Evolutionary conservation across 2,329 filamentous ascomycete genomes (phyloP).

Genomic region (Neocatenulostroma microsporum): DNA sequence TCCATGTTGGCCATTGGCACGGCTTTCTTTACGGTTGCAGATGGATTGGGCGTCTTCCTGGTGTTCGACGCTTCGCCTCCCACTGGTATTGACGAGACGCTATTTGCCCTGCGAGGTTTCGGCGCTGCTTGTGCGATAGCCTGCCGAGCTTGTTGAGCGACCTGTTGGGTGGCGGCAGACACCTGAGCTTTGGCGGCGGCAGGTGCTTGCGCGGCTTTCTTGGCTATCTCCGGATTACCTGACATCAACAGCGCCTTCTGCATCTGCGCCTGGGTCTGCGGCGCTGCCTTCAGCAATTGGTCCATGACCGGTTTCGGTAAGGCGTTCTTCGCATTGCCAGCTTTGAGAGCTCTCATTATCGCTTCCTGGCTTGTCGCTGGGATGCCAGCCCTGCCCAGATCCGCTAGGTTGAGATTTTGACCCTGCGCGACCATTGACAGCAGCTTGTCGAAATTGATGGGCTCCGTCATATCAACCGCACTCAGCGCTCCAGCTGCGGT

Average conservation of each 20-base stretch:
- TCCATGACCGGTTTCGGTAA: constrained; percentile 24
- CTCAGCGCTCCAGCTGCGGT: constrained; percentile 43
- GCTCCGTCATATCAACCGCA: constrained; percentile 35
- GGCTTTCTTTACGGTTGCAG: constrained; percentile 19
- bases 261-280: constrained; percentile 25
- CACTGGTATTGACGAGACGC: constrained; percentile 10
- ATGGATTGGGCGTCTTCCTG: constrained; percentile 9
- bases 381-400: constrained; percentile 21
- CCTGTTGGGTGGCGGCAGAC: constrained; percentile 18
- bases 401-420: constrained; percentile 25
- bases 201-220: constrained; percentile 19
- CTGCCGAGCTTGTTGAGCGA: constrained; percentile 13
- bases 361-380: constrained; percentile 23
- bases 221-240: constrained; percentile 18
- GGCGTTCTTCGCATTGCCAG: constrained; percentile 24
- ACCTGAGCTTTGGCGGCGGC: constrained; percentile 16
- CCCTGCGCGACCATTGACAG: constrained; percentile 28
- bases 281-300: constrained; percentile 20
- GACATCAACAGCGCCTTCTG: constrained; percentile 18
- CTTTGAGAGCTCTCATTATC: constrained; percentile 24
- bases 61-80: constrained; percentile 12
- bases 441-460: constrained; percentile 29
- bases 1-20: constrained; percentile 28
- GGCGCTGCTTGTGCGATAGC: constrained; percentile 6
- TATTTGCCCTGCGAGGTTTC: constrained; percentile 8